Evolutionary conservation across 1,284 basidiomycete genomes (phyloP).

Genomic region (Austroboletus novae-zelandiae): DNA sequence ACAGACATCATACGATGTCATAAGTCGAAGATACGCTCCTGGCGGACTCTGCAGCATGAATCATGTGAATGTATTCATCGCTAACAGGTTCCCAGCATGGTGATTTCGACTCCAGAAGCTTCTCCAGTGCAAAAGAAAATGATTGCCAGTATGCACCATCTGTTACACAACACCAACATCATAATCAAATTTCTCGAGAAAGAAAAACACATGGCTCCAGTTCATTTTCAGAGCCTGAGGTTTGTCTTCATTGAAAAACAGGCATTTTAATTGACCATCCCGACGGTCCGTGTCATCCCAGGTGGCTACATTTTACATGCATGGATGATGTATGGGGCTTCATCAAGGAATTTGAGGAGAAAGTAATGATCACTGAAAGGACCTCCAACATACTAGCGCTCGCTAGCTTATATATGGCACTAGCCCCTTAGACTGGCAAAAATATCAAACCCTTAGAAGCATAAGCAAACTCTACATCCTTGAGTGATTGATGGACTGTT

Average conservation of each 20-base stretch:
- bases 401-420: no score
- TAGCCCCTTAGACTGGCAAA: no score
- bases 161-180: not conserved
- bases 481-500: no score
- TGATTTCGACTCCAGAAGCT: not conserved
- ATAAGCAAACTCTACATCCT: no score
- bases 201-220: slow-evolving; percentile 7
- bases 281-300: slow-evolving; percentile 11
- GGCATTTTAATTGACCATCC: slow-evolving; percentile 5
- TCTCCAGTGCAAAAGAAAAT: not conserved
- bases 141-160: slow-evolving; percentile 1
- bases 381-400: no score
- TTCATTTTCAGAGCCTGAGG: not conserved
- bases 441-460: no score
- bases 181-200: not conserved
- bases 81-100: slow-evolving; percentile 5
- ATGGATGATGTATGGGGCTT: slow-evolving; percentile 7
- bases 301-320: slow-evolving; percentile 7
- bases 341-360: slow-evolving; percentile 1
- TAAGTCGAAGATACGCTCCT: no score
- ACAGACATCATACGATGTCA: not conserved
- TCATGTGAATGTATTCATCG: slow-evolving; percentile 1
- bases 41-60: not conserved
- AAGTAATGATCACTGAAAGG: no score
- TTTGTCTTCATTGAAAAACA: not conserved